A percentile compares a stretch with the other conserved stretches of the same genome.
phyloP scores from a whole-genome alignment of 805 yeast species.

The Barnettozyma californica region DNA sequence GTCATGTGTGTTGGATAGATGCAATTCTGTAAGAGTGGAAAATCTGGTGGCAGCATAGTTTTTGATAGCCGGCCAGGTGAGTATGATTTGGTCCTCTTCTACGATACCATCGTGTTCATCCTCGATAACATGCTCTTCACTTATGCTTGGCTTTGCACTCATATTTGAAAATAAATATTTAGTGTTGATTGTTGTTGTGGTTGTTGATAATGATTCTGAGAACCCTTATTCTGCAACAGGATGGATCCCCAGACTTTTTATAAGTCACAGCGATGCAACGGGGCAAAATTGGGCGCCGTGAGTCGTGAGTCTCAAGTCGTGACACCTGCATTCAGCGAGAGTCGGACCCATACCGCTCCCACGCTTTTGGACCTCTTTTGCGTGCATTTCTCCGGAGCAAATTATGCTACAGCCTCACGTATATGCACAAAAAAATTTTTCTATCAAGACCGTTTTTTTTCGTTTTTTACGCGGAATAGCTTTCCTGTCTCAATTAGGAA shows the following conservation, averaged over 20 bases:
- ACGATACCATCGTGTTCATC: slow-evolving; percentile 1
- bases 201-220: no score
- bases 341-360: not conserved
- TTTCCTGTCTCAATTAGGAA: not conserved
- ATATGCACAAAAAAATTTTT: no score
- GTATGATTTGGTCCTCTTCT: slow-evolving; percentile 5
- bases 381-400: not conserved
- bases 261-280: not conserved
- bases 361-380: not conserved
- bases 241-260: not conserved
- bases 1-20: slow-evolving; percentile 17
- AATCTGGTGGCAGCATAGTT: slow-evolving; percentile 23
- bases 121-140: not conserved
- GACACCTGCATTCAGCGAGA: not conserved
- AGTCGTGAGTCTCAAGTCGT: not conserved
- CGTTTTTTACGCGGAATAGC: not conserved
- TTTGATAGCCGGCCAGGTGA: slow-evolving; percentile 10
- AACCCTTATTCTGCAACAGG: not conserved
- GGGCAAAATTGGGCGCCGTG: not conserved
- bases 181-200: not conserved
- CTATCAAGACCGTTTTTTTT: not conserved
- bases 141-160: not conserved
- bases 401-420: not conserved
- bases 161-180: not conserved
- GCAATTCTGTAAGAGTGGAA: slow-evolving; percentile 22